Evolutionary conservation across 129 eudicot species (phyloP).

Genomic region (Chrysanthemum makinoi): DNA sequence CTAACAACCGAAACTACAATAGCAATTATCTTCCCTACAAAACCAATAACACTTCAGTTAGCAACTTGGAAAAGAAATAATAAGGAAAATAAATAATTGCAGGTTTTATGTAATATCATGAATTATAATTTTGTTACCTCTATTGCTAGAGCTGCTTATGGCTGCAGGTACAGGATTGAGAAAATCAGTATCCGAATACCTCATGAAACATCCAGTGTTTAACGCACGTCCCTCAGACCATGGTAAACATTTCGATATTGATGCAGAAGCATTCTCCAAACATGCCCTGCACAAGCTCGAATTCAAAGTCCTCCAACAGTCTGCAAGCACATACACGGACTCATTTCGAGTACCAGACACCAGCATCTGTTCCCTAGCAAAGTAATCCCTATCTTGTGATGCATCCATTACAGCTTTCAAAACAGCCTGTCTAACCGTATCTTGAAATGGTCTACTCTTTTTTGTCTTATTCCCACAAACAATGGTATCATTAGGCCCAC

Average conservation of each 20-base stretch:
- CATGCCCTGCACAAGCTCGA: constrained; percentile 53
- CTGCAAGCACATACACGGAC: constrained; percentile 58
- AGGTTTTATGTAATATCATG: neutral
- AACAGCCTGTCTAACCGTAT: constrained; percentile 43
- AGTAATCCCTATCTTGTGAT: constrained; percentile 27
- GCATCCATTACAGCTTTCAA: constrained; percentile 41
- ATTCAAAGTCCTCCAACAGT: constrained; percentile 74
- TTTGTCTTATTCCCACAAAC: constrained; percentile 57
- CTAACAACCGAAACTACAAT: constrained; percentile 55
- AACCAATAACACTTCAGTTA: neutral
- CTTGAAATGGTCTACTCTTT: constrained; percentile 35
- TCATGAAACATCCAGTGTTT: constrained; percentile 75
- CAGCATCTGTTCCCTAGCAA: constrained; percentile 42
- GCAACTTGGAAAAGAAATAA: neutral
- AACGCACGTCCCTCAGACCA: constrained; percentile 70
- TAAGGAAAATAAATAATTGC: neutral
- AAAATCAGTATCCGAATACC: constrained; percentile 76
- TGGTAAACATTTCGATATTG: constrained; percentile 55
- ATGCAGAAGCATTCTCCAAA: constrained; percentile 52
- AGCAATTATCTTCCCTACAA: constrained; percentile 51
- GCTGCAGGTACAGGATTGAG: constrained; percentile 50
- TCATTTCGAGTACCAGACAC: constrained; percentile 26
- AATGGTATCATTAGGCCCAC: constrained; percentile 41
- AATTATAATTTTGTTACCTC: constrained; percentile 7
- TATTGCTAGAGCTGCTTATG: constrained; percentile 49